Percentiles rank a stretch among this genome's conserved stretches.
Evolutionary conservation across 192 early-diverging fungal species (phyloP).

Genomic region (Backusella circina): DNA sequence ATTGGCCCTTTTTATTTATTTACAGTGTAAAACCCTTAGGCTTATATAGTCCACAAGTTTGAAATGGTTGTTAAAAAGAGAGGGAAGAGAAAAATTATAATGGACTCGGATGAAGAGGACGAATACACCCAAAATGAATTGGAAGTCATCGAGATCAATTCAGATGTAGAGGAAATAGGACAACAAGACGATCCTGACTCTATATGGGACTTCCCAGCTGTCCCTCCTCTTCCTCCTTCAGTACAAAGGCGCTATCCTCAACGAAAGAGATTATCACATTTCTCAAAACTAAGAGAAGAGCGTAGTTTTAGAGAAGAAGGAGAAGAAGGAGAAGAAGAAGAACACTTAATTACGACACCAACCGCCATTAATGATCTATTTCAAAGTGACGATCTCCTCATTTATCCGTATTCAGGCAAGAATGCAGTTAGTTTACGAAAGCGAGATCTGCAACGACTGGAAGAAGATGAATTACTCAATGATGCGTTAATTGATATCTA

Average conservation of each 20-base stretch:
- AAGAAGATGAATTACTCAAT: slow-evolving; percentile 5
- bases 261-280: background rate
- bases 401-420: background rate
- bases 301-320: background rate
- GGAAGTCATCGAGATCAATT: background rate
- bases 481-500: background rate
- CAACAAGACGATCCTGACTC: background rate
- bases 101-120: background rate
- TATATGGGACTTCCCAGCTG: background rate
- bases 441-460: background rate
- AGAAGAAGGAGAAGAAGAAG: background rate
- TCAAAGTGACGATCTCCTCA: background rate
- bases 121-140: background rate
- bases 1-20: background rate
- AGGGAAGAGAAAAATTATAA: background rate
- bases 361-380: background rate
- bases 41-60: background rate
- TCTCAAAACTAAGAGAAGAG: background rate
- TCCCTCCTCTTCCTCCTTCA: background rate
- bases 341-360: background rate
- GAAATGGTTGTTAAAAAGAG: background rate
- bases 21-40: background rate
- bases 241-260: background rate
- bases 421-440: background rate
- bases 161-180: background rate